These are phyloP conservation scores for Carex arenaria DNA, from an alignment of 202 grass and related monocot species.

Conservation along the genomic window DNA sequence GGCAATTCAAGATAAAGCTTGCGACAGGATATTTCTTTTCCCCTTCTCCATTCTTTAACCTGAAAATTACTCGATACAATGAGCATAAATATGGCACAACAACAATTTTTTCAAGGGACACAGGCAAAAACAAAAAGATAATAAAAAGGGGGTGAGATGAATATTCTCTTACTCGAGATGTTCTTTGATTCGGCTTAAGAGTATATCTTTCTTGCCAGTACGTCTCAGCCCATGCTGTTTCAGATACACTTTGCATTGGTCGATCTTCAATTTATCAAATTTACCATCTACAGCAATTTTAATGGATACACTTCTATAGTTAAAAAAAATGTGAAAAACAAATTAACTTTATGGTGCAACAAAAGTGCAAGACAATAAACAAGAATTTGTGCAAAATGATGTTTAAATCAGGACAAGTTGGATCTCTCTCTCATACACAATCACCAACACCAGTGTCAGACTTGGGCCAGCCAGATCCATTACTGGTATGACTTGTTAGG, in stretches of 20 bases:
- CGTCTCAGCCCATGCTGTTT: conserved; percentile 59
- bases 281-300: conserved; percentile 37
- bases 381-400: background rate
- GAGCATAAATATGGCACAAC: background rate
- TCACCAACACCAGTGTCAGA: background rate
- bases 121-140: background rate
- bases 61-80: conserved; percentile 23
- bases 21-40: conserved; percentile 49
- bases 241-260: conserved; percentile 64
- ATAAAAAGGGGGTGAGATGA: background rate
- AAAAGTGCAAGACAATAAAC: background rate
- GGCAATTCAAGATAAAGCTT: conserved; percentile 61
- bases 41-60: conserved; percentile 40
- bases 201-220: conserved; percentile 57
- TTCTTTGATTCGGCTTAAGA: conserved; percentile 51
- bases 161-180: conserved; percentile 38
- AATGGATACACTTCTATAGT: background rate
- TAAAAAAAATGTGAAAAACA: background rate
- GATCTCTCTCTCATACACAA: background rate
- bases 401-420: background rate
- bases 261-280: conserved; percentile 48
- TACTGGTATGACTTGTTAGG: background rate
- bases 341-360: background rate
- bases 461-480: background rate
- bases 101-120: background rate